Evolutionary conservation across 371 early-diverging fungal genomes (phyloP), one percentile per base, ranked within the genome.

Genomic region (Choanephora cucurbitarum): DNA sequence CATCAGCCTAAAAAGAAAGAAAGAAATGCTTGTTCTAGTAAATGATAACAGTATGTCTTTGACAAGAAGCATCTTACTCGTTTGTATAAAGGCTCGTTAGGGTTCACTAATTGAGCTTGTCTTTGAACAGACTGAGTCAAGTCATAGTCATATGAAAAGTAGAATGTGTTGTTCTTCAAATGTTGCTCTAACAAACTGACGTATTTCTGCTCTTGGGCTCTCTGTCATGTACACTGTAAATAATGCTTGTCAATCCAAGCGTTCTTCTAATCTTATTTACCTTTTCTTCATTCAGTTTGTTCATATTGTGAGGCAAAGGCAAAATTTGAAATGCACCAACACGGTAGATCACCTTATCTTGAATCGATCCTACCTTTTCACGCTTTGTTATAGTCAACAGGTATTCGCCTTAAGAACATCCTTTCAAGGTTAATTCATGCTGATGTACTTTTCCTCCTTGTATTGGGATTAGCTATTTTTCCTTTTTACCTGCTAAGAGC

Each of bases 101-200:
- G 21, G 5, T 52, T 37, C 7, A 53, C 66, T 8, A 70, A 60
- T 15, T 78, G 69, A 11, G 74, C 67, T 63, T 89, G 92, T 55
- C 89, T 78, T 69, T 98, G 95, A 9, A 92, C 54, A 13, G 86
- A 82, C 57, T 87, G 84, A 3, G 98, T 96, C 55, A 98, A 55
- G 57, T 97, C 94, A 58, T 81, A 88, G 13, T 83, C 81, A 59
- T 91, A 90, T 19, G 96, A 96, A 66, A 91, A 96, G 63, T 91
- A 95, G 58, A 92, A 91, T 33, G 76, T 77, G 41, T 83, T 81
- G 15, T 80, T 65, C 19, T 76, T 80, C n/a, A 97, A 79, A 31
- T 90, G 82, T 11, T 69, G 65, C 45, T 91, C 82, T 28, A 97
- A 64, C 52, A 95, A 72, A 1, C 71, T 57, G 31, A 95, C 69